Conservation (phyloP, 768 basidiomycete genomes). For the Boletus patriciae region DNA sequence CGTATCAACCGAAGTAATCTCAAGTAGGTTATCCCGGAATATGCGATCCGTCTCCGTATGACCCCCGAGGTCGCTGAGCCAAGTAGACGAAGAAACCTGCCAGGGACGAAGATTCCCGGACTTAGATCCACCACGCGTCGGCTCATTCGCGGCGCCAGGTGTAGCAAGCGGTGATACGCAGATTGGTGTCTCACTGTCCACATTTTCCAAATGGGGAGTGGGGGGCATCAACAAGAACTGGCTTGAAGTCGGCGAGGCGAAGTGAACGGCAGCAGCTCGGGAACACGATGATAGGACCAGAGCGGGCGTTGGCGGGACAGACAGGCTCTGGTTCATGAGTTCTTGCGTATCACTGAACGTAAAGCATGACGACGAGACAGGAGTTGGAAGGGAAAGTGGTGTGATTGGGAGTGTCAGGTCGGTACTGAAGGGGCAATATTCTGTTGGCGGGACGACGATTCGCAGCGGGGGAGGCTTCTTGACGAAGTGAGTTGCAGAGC, state of each 20-base stretch:
- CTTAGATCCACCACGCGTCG: conserved; percentile 8
- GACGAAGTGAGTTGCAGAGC: conserved; percentile 12
- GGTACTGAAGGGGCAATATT: conserved; percentile 36
- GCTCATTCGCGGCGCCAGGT: conserved; percentile 3
- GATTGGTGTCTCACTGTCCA: conserved; percentile 10
- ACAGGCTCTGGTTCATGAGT: conserved; percentile 1
- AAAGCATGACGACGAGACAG: conserved; percentile 31
- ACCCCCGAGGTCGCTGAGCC: conserved; percentile 35
- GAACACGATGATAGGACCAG: conserved; percentile 5
- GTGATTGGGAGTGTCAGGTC: conserved; percentile 33
- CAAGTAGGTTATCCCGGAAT: conserved; percentile 27
- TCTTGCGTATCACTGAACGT: conserved; percentile 21
- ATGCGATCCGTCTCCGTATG: conserved; percentile 33
- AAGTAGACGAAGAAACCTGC: conserved; percentile 25
- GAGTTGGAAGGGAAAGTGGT: conserved; percentile 26
- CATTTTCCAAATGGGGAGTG: conserved; percentile 17
- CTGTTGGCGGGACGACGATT: conserved; percentile 34
- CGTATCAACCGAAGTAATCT: conserved; percentile 12
- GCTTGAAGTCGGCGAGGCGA: conserved; percentile 31
- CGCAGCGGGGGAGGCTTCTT: conserved; percentile 26
- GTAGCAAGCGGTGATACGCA: conserved; percentile 13
- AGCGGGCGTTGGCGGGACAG: conserved; percentile 10
- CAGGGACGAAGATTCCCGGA: conserved; percentile 21
- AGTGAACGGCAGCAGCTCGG: conserved; percentile 5
- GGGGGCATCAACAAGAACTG: conserved; percentile 30